Percentiles rank a stretch among this genome's conserved stretches.
phyloP scores from a whole-genome alignment of 805 yeast species.

The Starmerella tilneyi region DNA sequence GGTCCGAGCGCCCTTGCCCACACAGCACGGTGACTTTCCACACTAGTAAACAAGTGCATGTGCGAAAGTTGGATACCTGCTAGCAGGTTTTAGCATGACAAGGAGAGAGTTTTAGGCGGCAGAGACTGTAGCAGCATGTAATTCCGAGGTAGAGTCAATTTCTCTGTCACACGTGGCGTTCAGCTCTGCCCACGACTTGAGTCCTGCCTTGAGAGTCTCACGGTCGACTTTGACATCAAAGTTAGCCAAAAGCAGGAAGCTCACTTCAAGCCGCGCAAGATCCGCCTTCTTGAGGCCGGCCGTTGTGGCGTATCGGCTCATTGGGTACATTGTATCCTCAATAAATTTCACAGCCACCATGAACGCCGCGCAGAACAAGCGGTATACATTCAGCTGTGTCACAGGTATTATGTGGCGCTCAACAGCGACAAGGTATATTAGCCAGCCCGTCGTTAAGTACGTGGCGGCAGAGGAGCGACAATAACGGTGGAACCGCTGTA shows the following conservation, averaged over 20 bases:
- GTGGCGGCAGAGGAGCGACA: constrained; percentile 34
- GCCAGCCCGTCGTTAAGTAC: constrained; percentile 32
- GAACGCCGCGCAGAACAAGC: constrained; percentile 38
- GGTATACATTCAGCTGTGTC: constrained; percentile 34
- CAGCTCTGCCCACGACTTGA: constrained; percentile 13
- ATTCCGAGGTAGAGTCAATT: too few relatives aligned
- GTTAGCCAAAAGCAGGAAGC: constrained; percentile 41
- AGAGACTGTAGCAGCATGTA: too few relatives aligned
- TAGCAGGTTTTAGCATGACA: too few relatives aligned
- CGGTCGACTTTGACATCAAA: constrained; percentile 41
- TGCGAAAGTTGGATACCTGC: too few relatives aligned
- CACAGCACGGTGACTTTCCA: background rate
- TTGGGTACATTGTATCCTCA: constrained; percentile 41
- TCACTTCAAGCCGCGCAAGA: constrained; percentile 41
- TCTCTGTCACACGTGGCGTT: background rate
- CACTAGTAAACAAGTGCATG: too few relatives aligned
- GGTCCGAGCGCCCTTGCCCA: background rate
- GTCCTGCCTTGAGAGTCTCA: constrained; percentile 6
- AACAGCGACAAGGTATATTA: constrained; percentile 31
- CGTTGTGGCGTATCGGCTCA: constrained; percentile 39
- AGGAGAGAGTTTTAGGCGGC: too few relatives aligned
- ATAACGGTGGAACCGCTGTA: constrained; percentile 33
- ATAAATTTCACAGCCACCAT: constrained; percentile 40
- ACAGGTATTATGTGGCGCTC: constrained; percentile 30
- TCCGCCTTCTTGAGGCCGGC: constrained; percentile 40